Evolutionary conservation across 805 yeast species (phyloP).

Genomic region (Wickerhamiella slavikovae): DNA sequence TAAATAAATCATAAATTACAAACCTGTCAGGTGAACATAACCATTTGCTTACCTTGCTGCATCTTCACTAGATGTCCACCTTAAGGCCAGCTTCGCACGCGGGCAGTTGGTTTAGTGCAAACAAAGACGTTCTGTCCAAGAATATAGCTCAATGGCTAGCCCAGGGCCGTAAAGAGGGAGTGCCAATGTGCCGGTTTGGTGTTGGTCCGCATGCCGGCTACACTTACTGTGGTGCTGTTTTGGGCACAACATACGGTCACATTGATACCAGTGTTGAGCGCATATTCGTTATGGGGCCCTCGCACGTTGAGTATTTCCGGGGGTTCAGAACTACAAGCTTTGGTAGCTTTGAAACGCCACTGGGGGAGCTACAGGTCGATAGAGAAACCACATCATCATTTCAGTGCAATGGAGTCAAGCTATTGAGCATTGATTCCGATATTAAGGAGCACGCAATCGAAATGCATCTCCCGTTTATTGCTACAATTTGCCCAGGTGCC

Average conservation of each 20-base stretch:
- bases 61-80: neutral
- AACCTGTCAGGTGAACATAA: too few relatives aligned
- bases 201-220: constrained; percentile 84
- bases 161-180: constrained; percentile 15
- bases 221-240: constrained; percentile 53
- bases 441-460: constrained; percentile 83
- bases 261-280: constrained; percentile 43
- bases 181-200: constrained; percentile 27
- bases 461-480: constrained; percentile 71
- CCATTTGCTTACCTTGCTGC: too few relatives aligned
- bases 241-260: constrained; percentile 56
- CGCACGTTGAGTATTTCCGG: constrained; percentile 69
- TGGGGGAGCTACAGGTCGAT: constrained; percentile 60
- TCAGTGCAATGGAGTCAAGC: constrained; percentile 4
- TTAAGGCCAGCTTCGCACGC: constrained; percentile 61
- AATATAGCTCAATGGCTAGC: constrained; percentile 32
- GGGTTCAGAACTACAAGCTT: constrained; percentile 36
- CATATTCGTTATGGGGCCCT: constrained; percentile 75
- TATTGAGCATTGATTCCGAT: constrained; percentile 30
- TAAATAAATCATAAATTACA: too few relatives aligned
- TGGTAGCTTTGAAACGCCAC: constrained; percentile 51
- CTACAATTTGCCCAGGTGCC: constrained; percentile 24
- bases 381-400: constrained; percentile 13
- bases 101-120: constrained; percentile 68
- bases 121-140: constrained; percentile 21